phyloP scores from a whole-genome alignment of 495 filamentous ascomycete genomes.

The Hypoxylon rickii region DNA sequence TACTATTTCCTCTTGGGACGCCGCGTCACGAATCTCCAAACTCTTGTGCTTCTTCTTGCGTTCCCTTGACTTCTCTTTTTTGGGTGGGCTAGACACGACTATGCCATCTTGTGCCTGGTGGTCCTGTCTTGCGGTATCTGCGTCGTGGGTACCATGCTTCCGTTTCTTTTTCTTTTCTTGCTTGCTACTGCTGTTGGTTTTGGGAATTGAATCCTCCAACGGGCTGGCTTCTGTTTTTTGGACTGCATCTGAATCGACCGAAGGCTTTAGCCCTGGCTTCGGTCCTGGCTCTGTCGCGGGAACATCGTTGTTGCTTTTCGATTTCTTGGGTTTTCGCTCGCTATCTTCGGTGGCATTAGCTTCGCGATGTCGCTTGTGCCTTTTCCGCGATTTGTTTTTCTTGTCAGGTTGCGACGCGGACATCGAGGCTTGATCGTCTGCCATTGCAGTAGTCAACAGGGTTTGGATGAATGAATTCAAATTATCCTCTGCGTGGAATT shows the following conservation, averaged over 20 bases:
- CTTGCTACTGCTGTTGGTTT: slow-evolving; percentile 12
- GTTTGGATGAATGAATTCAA: neutral
- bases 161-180: slow-evolving; percentile 36
- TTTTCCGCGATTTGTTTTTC: slow-evolving; percentile 46
- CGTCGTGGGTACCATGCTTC: slow-evolving; percentile 17
- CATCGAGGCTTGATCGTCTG: slow-evolving; percentile 1
- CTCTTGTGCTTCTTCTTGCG: slow-evolving; percentile 35
- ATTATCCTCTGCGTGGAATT: no score
- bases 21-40: slow-evolving; percentile 23
- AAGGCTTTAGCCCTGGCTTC: no score
- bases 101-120: slow-evolving; percentile 6
- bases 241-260: no score
- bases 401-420: slow-evolving; percentile 29
- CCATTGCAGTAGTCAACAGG: slow-evolving; percentile 4
- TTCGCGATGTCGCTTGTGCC: slow-evolving; percentile 50
- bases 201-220: no score
- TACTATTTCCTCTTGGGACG: slow-evolving; percentile 12
- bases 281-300: slow-evolving; percentile 8
- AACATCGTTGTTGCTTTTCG: slow-evolving; percentile 38
- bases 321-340: slow-evolving; percentile 48
- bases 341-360: slow-evolving; percentile 38
- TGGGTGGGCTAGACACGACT: slow-evolving; percentile 14
- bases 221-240: no score
- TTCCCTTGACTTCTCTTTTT: slow-evolving; percentile 37
- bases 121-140: slow-evolving; percentile 6